Base-by-base conservation (phyloP, 2,329 filamentous ascomycete species). In the Aureobasidium subglaciale region DNA sequence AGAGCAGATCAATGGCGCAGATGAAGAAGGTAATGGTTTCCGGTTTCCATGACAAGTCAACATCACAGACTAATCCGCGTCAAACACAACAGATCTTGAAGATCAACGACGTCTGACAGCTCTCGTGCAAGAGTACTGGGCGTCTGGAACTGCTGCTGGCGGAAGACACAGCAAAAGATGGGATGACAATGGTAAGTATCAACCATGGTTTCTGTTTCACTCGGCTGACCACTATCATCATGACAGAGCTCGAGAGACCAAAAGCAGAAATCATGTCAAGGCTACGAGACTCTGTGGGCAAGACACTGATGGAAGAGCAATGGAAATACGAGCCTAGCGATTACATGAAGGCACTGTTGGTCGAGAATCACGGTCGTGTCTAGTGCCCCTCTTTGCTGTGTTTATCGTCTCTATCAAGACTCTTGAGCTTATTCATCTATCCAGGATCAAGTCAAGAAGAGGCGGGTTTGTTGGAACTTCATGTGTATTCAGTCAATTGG, bases 241-340 rank as follows among this genome's bases (percentile, higher is more conserved):
- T 10, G 4, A 1, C 24, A 49, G 43, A 50, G 27, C 54, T 56
- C 13, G 37, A 48, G 25, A 29, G 42, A 45, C 37, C 34, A 2
- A 42, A 49, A 32, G 38, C 16, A 42, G 45, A 57, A n/a, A 40
- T 53, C 46, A 57, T 57, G 55, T 15, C 38, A 8, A 46, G 46
- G 25, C 24, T 57, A 38, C 35, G 55, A 5, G 46, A 57, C 18
- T 29, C 55, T 10, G 46, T 53, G 7, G 32, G 20, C 37, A 53
- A 57, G 38, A 38, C 38, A 11, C 46, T 57, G 20, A 30, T 18
- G 18, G 29, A 52, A 9, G 46, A 57, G 10, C 35, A 52, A 15
- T 57, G 55, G 55, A 53, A n/a, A 22, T 57, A 52, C 25, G 55
- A 57, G 38, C 55, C 55, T 2, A 57, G 43, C 9, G 55, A 57